Percentiles rank a stretch among this genome's conserved stretches.
phyloP scores from a whole-genome alignment of 2,329 filamentous ascomycete species.

The Colletotrichum endophyticum region DNA sequence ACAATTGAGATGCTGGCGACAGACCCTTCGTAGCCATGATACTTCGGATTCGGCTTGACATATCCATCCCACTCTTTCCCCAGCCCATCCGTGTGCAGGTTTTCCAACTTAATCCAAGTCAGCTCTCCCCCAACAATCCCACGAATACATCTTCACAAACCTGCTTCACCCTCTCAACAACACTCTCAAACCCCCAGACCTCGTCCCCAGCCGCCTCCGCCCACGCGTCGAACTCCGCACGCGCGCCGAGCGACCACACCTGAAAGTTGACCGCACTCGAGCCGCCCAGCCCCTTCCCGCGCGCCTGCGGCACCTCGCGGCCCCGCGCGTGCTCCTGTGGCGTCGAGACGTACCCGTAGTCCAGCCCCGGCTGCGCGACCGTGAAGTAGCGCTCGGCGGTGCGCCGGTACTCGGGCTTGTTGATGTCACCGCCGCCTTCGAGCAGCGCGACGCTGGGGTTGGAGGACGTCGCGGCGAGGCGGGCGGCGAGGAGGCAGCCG shows the following conservation, averaged over 20 bases:
- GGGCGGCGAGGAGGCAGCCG: slow-evolving; percentile 59
- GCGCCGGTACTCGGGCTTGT: slow-evolving; percentile 51
- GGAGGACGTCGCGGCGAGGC: slow-evolving; percentile 50
- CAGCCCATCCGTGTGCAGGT: neutral
- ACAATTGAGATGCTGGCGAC: neutral
- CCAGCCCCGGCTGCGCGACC: slow-evolving; percentile 51
- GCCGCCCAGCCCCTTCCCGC: slow-evolving; percentile 57
- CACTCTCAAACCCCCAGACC: slow-evolving; percentile 33
- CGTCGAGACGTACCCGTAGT: slow-evolving; percentile 56
- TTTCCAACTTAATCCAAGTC: neutral
- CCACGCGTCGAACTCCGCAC: slow-evolving; percentile 68
- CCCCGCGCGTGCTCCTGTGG: slow-evolving; percentile 48
- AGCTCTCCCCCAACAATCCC: neutral
- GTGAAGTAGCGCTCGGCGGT: slow-evolving; percentile 56
- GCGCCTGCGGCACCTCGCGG: slow-evolving; percentile 52
- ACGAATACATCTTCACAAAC: neutral
- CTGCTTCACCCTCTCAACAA: neutral
- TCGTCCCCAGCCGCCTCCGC: slow-evolving; percentile 60
- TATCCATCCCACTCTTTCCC: neutral
- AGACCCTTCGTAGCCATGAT: slow-evolving; percentile 1
- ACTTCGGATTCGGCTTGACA: neutral
- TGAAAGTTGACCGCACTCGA: slow-evolving; percentile 60
- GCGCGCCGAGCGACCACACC: slow-evolving; percentile 58
- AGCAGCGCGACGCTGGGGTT: slow-evolving; percentile 62
- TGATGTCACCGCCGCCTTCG: slow-evolving; percentile 61